Base-by-base conservation (phyloP, 108 stramenopile species). In the Nitzschia sp. region DNA sequence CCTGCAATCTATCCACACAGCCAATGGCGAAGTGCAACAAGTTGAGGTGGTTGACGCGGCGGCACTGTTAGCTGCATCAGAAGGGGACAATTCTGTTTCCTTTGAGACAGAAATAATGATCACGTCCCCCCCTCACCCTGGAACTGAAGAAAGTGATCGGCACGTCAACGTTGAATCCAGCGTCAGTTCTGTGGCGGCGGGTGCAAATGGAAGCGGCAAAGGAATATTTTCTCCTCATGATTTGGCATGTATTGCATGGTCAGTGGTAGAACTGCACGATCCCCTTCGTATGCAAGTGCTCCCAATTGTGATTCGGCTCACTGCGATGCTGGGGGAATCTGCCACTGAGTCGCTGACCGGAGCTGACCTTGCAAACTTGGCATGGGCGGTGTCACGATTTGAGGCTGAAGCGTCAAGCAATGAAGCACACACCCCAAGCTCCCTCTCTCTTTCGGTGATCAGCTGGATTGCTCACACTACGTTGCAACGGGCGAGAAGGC, bases 211-310 rank as follows among this genome's bases (percentile, higher is more conserved):
- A 17, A 31, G 51, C 13, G 15, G 24, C 27, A 27, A 27, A n/a
- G 3, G 25, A 1, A 69, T 68, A 0, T 83, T 83, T 36, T 69
- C 73, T 24, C 68, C 69, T 21, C 75, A 71, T 60, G 81, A 86
- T 28, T 57, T 86, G 56, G 79, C 81, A n/a, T 59, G 77, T 21
- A 72, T 86, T 24, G 85, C 81, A 30, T 86, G 85, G 85, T 68
- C 85, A 17, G 85, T 69, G 46, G 79, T 82, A 42, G 82, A 86
- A 30, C 77, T 86, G 3, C 38, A 66, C 56, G 85, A 82, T 59
- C 69, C 81, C 23, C 47, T 78, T 17, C 62, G 74, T 34, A 25
- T 59, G 24, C 53, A 46, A 21, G 66, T 83, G 5, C 58, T 83
- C 29, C 64, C 72, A 11, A 54, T 68, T 15, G 70, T 83, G 18